A percentile compares a stretch with the other conserved stretches of the same genome.
phyloP scores from a whole-genome alignment of 2,329 filamentous ascomycete species.

The Diaporthe sp. region DNA sequence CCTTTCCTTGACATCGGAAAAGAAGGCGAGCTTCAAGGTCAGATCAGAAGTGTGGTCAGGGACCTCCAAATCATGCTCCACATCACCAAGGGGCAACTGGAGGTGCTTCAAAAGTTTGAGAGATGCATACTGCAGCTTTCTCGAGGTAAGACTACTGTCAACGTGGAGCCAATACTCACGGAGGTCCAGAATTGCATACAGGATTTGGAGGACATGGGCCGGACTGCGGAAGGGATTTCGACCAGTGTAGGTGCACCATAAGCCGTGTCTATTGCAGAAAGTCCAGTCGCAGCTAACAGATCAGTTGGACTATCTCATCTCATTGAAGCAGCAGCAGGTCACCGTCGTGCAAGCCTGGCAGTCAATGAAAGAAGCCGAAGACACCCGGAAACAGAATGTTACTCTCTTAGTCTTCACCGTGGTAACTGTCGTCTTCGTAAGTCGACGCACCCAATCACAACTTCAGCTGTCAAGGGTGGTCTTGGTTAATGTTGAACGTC shows the following conservation, averaged over 20 bases:
- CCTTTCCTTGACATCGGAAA: slow-evolving; percentile 57
- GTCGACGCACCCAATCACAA: slow-evolving; percentile 27
- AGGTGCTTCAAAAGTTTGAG: slow-evolving; percentile 50
- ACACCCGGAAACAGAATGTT: slow-evolving; percentile 57
- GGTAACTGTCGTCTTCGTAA: slow-evolving; percentile 62
- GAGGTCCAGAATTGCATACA: slow-evolving; percentile 49
- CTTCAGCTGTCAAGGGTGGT: too few species aligned
- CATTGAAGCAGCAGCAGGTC: slow-evolving; percentile 62
- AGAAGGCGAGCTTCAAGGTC: slow-evolving; percentile 58
- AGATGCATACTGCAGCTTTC: slow-evolving; percentile 43
- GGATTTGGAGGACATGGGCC: slow-evolving; percentile 52
- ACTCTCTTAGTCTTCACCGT: slow-evolving; percentile 63
- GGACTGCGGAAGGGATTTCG: slow-evolving; percentile 52
- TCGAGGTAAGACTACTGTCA: slow-evolving; percentile 40
- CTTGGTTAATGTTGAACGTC: background rate
- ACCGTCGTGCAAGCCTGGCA: slow-evolving; percentile 60
- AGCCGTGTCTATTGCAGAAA: background rate
- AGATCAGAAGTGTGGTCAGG: slow-evolving; percentile 63
- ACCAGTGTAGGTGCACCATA: slow-evolving; percentile 47
- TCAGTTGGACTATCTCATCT: slow-evolving; percentile 55
- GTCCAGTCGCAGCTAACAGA: background rate
- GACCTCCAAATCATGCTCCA: slow-evolving; percentile 63
- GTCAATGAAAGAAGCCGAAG: slow-evolving; percentile 55
- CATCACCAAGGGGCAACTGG: slow-evolving; percentile 54
- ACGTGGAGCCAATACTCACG: slow-evolving; percentile 24